A percentile compares a stretch with the other conserved stretches of the same genome.
phyloP scores from a whole-genome alignment of 306 rosid genomes.

The Bauhinia variegata region DNA sequence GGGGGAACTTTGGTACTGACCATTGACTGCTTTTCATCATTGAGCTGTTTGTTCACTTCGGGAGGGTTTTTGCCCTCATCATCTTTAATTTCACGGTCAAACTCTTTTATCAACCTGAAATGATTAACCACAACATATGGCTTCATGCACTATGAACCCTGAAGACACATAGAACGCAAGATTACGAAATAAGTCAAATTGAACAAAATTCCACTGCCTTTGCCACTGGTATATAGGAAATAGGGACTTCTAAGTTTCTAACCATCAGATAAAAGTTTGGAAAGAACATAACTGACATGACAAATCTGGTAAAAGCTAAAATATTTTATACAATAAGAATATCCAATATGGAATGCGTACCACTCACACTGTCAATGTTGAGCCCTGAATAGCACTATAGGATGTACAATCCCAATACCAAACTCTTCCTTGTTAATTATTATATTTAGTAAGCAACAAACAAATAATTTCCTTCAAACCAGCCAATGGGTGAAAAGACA shows the following conservation, averaged over 20 bases:
- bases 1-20: no score
- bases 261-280: constrained; percentile 10
- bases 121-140: constrained; percentile 23
- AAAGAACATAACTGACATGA: constrained; percentile 23
- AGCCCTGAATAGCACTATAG: no score
- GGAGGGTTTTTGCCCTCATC: constrained; percentile 82
- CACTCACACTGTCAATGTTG: not conserved
- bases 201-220: constrained; percentile 16
- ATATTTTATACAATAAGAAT: not conserved
- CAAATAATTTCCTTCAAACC: not conserved
- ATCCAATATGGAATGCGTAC: not conserved
- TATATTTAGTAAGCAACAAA: constrained; percentile 16
- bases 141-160: constrained; percentile 19
- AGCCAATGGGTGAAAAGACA: not conserved
- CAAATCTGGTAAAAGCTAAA: constrained; percentile 14
- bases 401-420: constrained; percentile 6
- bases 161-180: constrained; percentile 11
- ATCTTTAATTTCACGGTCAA: constrained; percentile 91
- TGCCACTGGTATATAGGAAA: constrained; percentile 10
- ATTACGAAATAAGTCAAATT: constrained; percentile 24
- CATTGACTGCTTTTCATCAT: constrained; percentile 96
- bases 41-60: constrained; percentile 92
- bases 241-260: not conserved
- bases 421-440: not conserved
- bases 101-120: constrained; percentile 87